A percentile compares a stretch with the other conserved stretches of the same genome.
phyloP scores from a whole-genome alignment of 495 filamentous ascomycete species.

The Cercophora newfieldiana region DNA sequence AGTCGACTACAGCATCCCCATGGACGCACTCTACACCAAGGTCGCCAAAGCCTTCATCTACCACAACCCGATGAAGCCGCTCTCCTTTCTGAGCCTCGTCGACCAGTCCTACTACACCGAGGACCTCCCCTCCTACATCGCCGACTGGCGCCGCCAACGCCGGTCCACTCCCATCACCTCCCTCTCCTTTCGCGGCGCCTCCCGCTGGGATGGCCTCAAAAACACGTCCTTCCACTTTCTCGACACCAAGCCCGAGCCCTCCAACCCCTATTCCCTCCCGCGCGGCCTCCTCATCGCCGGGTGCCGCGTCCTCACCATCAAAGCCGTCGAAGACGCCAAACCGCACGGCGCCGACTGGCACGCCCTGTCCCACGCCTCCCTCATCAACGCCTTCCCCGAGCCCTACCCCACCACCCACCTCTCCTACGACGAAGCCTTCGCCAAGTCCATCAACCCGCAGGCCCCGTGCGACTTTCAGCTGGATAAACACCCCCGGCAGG shows the following conservation, averaged over 20 bases:
- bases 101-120: constrained; percentile 11
- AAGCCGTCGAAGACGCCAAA: constrained; percentile 5
- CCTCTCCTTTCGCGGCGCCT: constrained; percentile 1
- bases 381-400: constrained; percentile 4
- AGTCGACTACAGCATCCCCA: constrained; percentile 4
- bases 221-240: not conserved
- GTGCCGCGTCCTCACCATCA: constrained; percentile 4
- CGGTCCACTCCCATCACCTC: not conserved
- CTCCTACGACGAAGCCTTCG: constrained; percentile 5
- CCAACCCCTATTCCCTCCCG: not conserved
- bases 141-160: not conserved
- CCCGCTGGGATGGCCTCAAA: constrained; percentile 1
- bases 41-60: constrained; percentile 7
- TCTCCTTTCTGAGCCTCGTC: not conserved
- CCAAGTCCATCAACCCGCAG: not conserved
- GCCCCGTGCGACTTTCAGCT: constrained; percentile 1
- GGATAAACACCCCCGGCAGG: not conserved
- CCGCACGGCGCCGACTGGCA: not conserved
- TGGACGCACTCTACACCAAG: not conserved
- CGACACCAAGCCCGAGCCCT: not conserved
- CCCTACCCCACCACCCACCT: constrained; percentile 9
- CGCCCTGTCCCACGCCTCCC: constrained; percentile 2
- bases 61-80: not conserved
- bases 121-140: constrained; percentile 1
- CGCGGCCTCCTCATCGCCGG: not conserved